These are phyloP conservation scores for Suillus subaureus DNA, from an alignment of 768 basidiomycete species.

Conservation along the genomic window DNA sequence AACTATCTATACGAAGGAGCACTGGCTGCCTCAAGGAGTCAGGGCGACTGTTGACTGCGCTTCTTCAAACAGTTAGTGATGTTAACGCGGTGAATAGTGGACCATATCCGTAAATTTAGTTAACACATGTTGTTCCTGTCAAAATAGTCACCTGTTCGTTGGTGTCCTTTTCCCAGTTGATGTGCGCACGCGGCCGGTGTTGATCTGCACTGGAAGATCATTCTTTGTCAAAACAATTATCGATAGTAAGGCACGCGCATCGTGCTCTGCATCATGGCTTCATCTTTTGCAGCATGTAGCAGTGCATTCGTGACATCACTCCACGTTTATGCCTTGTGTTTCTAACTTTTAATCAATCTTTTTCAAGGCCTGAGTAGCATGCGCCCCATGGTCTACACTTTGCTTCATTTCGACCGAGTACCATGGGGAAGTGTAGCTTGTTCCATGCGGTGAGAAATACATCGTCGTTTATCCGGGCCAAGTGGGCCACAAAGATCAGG, in stretches of 20 bases:
- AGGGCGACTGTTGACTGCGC: constrained; percentile 8
- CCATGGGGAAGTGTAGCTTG: constrained; percentile 5
- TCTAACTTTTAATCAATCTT: constrained; percentile 9
- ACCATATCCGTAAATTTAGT: background rate
- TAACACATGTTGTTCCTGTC: constrained; percentile 10
- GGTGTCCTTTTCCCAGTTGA: constrained; percentile 1
- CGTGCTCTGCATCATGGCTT: constrained; percentile 29
- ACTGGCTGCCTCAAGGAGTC: constrained; percentile 27
- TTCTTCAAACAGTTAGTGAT: constrained; percentile 1
- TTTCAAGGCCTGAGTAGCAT: constrained; percentile 10
- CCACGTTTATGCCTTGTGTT: constrained; percentile 20
- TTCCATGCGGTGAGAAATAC: background rate
- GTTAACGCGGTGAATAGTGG: constrained; percentile 2
- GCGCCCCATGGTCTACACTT: background rate
- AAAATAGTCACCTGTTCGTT: constrained; percentile 3
- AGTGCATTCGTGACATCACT: constrained; percentile 16
- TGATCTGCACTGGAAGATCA: constrained; percentile 6
- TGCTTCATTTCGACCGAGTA: constrained; percentile 4
- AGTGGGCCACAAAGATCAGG: background rate
- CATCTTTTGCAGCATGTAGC: constrained; percentile 22
- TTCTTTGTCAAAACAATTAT: constrained; percentile 13
- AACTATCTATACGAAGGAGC: constrained; percentile 2
- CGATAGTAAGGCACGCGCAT: constrained; percentile 26
- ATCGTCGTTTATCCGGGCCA: background rate
- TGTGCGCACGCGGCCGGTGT: background rate